Conservation (phyloP, 148 eudicot species). For the Chenopodium formosanum region DNA sequence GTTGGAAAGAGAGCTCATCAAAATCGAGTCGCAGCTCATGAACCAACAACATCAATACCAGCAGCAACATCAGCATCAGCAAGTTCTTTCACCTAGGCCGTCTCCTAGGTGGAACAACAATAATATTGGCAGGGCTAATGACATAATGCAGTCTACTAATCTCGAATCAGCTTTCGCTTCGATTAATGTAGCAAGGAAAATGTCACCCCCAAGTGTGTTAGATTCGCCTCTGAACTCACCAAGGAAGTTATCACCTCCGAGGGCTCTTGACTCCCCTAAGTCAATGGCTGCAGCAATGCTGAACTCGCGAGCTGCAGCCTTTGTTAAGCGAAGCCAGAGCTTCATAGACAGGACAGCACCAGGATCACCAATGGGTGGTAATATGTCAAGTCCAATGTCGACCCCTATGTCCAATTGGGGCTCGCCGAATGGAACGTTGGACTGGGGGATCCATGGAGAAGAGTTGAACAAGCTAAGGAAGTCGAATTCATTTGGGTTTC, state of each 20-base stretch:
- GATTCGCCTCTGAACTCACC: constrained; percentile 37
- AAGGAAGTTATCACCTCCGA: constrained; percentile 36
- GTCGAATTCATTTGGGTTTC: constrained; percentile 68
- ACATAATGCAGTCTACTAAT: constrained; percentile 18
- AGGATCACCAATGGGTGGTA: constrained; percentile 8
- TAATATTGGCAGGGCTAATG: neutral
- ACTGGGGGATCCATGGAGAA: constrained; percentile 74
- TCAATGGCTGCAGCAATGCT: constrained; percentile 65
- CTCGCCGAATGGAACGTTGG: constrained; percentile 65
- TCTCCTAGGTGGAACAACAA: constrained; percentile 33
- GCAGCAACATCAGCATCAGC: constrained; percentile 30
- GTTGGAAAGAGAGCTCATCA: constrained; percentile 55
- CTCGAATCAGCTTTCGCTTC: constrained; percentile 24
- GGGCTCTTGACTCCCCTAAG: constrained; percentile 48
- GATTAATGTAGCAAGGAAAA: constrained; percentile 18
- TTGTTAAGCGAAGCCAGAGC: constrained; percentile 75
- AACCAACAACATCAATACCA: constrained; percentile 46
- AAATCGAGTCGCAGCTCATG: constrained; percentile 39
- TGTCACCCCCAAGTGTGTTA: constrained; percentile 45
- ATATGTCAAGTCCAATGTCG: constrained; percentile 41
- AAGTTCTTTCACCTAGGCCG: constrained; percentile 28
- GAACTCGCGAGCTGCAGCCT: constrained; percentile 69
- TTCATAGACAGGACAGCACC: constrained; percentile 50
- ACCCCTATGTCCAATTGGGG: constrained; percentile 52
- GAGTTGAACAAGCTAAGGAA: constrained; percentile 71